Conservation (phyloP, 805 yeast genomes). For the Starmerella ratchasimensis region DNA sequence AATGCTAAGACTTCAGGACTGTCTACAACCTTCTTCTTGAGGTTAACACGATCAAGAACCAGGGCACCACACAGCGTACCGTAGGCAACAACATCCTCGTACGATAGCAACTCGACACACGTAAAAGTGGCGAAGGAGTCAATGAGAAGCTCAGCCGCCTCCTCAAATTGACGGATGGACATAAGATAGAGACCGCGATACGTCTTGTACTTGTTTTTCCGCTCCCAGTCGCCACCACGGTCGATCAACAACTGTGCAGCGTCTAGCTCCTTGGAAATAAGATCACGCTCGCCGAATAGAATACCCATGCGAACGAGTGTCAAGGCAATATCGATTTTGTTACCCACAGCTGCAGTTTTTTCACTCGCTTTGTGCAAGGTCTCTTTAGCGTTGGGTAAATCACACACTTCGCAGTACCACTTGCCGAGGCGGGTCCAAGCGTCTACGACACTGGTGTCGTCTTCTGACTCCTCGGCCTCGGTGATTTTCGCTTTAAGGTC, state of each 20-base stretch:
- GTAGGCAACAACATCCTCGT: conserved; percentile 79
- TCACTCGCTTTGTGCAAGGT: conserved; percentile 62
- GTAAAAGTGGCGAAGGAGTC: conserved; percentile 94
- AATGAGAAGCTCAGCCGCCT: conserved; percentile 71
- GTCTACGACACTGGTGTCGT: conserved; percentile 68
- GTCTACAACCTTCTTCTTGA: conserved; percentile 75
- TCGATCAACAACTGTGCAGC: conserved; percentile 66
- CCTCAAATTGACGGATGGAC: conserved; percentile 74
- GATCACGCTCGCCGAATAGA: conserved; percentile 64
- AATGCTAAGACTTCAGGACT: conserved; percentile 85
- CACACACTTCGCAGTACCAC: conserved; percentile 75
- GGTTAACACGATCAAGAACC: conserved; percentile 65
- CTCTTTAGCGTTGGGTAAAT: conserved; percentile 51
- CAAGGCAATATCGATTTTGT: conserved; percentile 74
- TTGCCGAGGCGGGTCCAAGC: conserved; percentile 74
- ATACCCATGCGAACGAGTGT: conserved; percentile 81
- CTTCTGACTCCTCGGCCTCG: conserved; percentile 63
- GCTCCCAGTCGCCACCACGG: conserved; percentile 98
- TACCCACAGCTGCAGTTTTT: conserved; percentile 71
- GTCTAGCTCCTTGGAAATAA: conserved; percentile 58
- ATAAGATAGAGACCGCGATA: conserved; percentile 72
- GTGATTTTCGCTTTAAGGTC: conserved; percentile 35
- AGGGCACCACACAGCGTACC: conserved; percentile 82
- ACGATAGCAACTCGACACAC: conserved; percentile 74
- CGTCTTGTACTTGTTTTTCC: conserved; percentile 87